Evolutionary conservation across 352 stramenopile species (phyloP).

Genomic region (Phytophthora pini): DNA sequence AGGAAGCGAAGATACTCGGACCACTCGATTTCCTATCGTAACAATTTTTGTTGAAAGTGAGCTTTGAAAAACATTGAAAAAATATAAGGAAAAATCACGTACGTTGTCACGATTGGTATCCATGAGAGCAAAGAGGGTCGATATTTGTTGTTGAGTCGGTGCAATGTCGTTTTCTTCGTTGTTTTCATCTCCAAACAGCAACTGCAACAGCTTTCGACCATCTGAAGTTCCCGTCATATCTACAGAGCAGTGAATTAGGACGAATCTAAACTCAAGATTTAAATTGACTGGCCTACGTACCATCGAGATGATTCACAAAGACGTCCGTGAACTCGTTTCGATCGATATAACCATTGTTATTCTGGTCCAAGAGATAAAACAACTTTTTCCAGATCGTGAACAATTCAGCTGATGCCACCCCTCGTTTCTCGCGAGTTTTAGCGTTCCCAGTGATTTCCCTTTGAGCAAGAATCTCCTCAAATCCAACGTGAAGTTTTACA

Average conservation of each 20-base stretch:
- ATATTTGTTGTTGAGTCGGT: conserved; percentile 26
- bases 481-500: conserved; percentile 26
- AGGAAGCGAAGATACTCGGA: conserved; percentile 66
- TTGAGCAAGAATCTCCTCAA: conserved; percentile 1
- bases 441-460: neutral
- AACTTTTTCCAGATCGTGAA: conserved; percentile 72
- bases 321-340: conserved; percentile 60
- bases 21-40: conserved; percentile 54
- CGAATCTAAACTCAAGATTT: too few species aligned
- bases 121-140: conserved; percentile 55
- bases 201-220: conserved; percentile 46
- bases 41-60: too few species aligned
- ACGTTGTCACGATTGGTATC: conserved; percentile 62
- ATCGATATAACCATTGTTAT: conserved; percentile 65
- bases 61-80: neutral
- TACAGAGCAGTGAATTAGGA: conserved; percentile 18
- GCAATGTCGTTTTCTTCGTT: conserved; percentile 3
- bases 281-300: conserved; percentile 20
- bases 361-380: conserved; percentile 67
- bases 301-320: conserved; percentile 45
- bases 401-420: conserved; percentile 27
- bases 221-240: conserved; percentile 46
- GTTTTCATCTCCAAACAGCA: conserved; percentile 32
- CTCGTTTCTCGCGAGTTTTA: conserved; percentile 1
- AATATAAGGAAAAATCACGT: neutral